A percentile compares a stretch with the other conserved stretches of the same genome.
phyloP scores from a whole-genome alignment of 305 asterid species.

The Fraxinus greggii region DNA sequence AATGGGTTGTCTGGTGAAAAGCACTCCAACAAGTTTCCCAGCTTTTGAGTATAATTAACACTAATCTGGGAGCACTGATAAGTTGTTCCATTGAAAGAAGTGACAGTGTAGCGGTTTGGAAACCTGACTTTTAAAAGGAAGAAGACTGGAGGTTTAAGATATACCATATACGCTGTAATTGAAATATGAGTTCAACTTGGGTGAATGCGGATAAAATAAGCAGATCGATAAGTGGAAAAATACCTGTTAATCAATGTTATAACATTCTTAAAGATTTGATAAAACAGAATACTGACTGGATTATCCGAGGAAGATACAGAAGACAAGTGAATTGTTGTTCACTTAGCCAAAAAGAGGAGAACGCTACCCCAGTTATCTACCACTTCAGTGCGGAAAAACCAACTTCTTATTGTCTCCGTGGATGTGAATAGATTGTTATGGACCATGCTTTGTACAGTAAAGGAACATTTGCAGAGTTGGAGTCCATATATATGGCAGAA shows the following conservation, averaged over 20 bases:
- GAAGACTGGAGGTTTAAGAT: neutral
- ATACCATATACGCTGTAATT: neutral
- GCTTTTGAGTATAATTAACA: neutral
- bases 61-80: neutral
- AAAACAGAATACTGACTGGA: neutral
- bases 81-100: neutral
- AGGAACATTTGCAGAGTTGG: neutral
- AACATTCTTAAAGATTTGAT: neutral
- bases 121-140: neutral
- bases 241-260: neutral
- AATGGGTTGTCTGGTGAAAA: neutral
- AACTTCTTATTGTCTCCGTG: neutral
- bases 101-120: neutral
- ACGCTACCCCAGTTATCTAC: neutral
- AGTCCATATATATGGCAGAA: neutral
- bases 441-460: neutral
- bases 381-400: neutral
- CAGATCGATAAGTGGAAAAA: neutral
- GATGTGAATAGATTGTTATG: neutral
- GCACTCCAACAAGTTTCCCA: neutral
- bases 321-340: neutral
- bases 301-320: neutral
- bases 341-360: neutral
- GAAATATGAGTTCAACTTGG: neutral
- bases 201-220: neutral